Evolutionary conservation across 495 filamentous ascomycete genomes (phyloP).

Genomic region (Astrocystis sublimbata): DNA sequence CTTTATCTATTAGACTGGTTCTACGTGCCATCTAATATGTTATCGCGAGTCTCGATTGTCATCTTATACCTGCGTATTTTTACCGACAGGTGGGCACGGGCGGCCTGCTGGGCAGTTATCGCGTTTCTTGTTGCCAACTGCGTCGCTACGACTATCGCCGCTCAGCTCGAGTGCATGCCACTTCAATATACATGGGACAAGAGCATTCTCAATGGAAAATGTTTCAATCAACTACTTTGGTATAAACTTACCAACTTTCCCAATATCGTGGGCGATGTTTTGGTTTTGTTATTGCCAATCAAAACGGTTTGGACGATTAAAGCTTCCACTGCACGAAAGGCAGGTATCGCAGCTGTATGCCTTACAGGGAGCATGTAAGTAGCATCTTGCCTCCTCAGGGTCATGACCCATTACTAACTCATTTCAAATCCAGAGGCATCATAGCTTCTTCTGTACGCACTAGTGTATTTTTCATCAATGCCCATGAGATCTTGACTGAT

Average conservation of each 20-base stretch:
- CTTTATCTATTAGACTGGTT: conserved; percentile 18
- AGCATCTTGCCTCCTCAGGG: too few species aligned
- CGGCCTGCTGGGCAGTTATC: conserved; percentile 18
- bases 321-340: conserved; percentile 25
- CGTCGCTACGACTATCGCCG: conserved; percentile 20
- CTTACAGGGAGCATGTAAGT: conserved; percentile 26
- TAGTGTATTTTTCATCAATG: conserved; percentile 19
- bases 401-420: neutral
- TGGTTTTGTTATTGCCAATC: conserved; percentile 37
- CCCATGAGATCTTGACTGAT: neutral
- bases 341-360: conserved; percentile 25
- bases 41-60: conserved; percentile 9
- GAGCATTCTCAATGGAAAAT: conserved; percentile 9
- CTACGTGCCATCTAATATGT: conserved; percentile 11
- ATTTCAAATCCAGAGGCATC: conserved; percentile 17
- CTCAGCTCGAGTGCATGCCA: conserved; percentile 23
- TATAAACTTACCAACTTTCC: conserved; percentile 27
- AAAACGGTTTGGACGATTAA: conserved; percentile 35
- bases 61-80: conserved; percentile 19
- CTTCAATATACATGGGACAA: conserved; percentile 22
- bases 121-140: conserved; percentile 22
- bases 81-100: conserved; percentile 18
- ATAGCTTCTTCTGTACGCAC: conserved; percentile 20
- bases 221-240: conserved; percentile 25
- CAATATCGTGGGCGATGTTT: conserved; percentile 32